These are phyloP conservation scores for Pseudocercospora fijiensis DNA, from an alignment of 2,329 filamentous ascomycete genomes.

Conservation along the genomic window DNA sequence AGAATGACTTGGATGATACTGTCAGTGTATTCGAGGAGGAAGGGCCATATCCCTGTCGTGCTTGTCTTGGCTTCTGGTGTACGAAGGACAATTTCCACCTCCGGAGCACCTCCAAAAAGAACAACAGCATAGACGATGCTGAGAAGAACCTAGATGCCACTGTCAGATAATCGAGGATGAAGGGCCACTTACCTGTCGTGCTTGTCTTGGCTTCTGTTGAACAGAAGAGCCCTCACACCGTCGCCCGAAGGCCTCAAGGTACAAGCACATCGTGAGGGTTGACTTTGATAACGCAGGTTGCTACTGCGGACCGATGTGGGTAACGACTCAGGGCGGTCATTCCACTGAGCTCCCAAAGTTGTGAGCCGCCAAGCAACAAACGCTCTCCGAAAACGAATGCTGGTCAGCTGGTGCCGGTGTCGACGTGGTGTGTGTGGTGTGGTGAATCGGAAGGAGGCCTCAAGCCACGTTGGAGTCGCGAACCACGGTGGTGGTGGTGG, in stretches of 20 bases:
- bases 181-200: background rate
- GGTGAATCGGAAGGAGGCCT: background rate
- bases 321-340: background rate
- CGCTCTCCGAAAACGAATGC: background rate
- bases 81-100: background rate
- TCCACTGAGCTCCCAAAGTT: constrained; percentile 1
- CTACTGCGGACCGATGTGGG: background rate
- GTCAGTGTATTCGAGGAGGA: background rate
- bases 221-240: constrained; percentile 1
- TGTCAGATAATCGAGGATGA: too few relatives aligned
- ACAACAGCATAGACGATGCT: too few relatives aligned
- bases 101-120: background rate
- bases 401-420: background rate
- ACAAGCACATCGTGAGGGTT: constrained; percentile 1
- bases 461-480: background rate
- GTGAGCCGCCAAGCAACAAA: background rate
- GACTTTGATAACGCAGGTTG: constrained; percentile 3
- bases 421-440: background rate
- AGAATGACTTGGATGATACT: background rate
- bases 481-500: background rate
- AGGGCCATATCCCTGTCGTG: background rate
- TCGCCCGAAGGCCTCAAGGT: background rate
- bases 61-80: background rate
- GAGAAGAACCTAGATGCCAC: too few relatives aligned
- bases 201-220: background rate